A percentile compares a stretch with the other conserved stretches of the same genome.
Evolutionary conservation across 768 basidiomycete species (phyloP).

Genomic region (Rubroboletus satanas): DNA sequence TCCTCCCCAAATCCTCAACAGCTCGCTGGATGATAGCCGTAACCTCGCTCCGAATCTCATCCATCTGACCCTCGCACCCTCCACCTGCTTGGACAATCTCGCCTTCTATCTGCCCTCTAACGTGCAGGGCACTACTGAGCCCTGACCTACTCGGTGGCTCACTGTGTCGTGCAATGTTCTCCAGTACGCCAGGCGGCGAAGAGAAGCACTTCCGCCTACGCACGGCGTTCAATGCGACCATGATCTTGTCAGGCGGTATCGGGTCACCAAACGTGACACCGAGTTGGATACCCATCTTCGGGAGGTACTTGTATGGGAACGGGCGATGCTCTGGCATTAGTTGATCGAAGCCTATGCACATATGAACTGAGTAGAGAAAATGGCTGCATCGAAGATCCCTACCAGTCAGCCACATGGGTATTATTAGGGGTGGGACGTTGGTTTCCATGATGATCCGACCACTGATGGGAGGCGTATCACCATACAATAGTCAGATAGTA

Average conservation of each 20-base stretch:
- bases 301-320: conserved; percentile 70
- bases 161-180: neutral
- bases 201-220: neutral
- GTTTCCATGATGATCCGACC: conserved; percentile 80
- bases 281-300: conserved; percentile 58
- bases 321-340: conserved; percentile 86
- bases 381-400: conserved; percentile 3
- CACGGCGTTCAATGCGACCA: conserved; percentile 15
- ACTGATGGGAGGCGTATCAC: conserved; percentile 36
- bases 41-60: conserved; percentile 47
- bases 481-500: neutral
- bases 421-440: conserved; percentile 63
- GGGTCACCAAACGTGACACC: conserved; percentile 81
- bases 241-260: conserved; percentile 43
- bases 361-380: neutral
- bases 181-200: neutral
- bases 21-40: conserved; percentile 50
- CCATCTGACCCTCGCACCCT: conserved; percentile 27
- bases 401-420: conserved; percentile 95
- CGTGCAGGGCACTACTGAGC: neutral
- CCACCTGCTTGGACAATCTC: conserved; percentile 5
- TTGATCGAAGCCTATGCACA: conserved; percentile 64
- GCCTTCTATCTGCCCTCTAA: conserved; percentile 14
- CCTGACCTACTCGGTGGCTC: neutral
- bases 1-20: conserved; percentile 52